These are phyloP conservation scores for Diaporthe sp. DNA, from an alignment of 2,329 filamentous ascomycete genomes.

Conservation along the genomic window DNA sequence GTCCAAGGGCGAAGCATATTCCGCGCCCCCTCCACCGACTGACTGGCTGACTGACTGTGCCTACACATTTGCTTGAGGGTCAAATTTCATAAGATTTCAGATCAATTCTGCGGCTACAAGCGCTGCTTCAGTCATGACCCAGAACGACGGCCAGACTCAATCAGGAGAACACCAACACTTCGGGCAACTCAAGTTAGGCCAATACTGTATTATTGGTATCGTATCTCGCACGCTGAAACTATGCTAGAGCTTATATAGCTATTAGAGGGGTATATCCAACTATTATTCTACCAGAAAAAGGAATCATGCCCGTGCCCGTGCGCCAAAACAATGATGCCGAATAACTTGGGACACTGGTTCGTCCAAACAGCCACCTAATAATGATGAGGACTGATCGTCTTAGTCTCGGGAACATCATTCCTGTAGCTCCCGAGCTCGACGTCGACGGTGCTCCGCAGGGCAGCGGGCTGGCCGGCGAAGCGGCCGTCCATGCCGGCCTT, in stretches of 20 bases:
- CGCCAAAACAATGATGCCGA: background rate
- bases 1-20: background rate
- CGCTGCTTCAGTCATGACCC: background rate
- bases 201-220: background rate
- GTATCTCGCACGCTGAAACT: background rate
- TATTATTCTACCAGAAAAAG: background rate
- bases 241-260: conserved; percentile 18
- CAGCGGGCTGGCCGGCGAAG: conserved; percentile 49
- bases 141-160: background rate
- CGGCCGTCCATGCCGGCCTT: conserved; percentile 60
- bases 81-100: background rate
- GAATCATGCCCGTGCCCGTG: background rate
- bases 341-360: background rate
- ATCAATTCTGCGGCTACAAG: background rate
- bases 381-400: conserved; percentile 26
- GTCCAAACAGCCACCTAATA: background rate
- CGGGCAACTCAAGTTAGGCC: background rate
- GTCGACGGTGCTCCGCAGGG: conserved; percentile 37
- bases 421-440: conserved; percentile 36
- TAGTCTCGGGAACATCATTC: background rate
- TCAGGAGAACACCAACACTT: background rate
- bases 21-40: background rate
- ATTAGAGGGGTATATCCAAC: conserved; percentile 37
- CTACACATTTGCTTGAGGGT: background rate
- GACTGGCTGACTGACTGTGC: no score